These are phyloP conservation scores for Moniliophthora roreri DNA, from an alignment of 1,284 basidiomycete genomes.

Conservation along the genomic window DNA sequence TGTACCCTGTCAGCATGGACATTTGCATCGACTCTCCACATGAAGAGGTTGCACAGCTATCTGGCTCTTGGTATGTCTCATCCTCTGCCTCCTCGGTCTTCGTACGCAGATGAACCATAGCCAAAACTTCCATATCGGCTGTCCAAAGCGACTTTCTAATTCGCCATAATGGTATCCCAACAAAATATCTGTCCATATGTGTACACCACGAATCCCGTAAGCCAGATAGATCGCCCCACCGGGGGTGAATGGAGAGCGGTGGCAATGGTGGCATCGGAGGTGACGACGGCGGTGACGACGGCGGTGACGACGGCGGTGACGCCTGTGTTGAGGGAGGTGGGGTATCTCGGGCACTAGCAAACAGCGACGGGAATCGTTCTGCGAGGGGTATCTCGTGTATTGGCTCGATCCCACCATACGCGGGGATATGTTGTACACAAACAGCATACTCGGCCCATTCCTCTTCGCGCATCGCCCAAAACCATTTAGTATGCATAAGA, in stretches of 20 bases:
- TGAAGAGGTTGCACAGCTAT: constrained; percentile 27
- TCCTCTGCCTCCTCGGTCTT: constrained; percentile 17
- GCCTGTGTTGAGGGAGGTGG: not conserved
- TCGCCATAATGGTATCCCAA: constrained; percentile 58
- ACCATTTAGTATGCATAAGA: constrained; percentile 53
- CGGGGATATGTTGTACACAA: constrained; percentile 26
- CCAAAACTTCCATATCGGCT: constrained; percentile 47
- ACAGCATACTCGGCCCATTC: constrained; percentile 44
- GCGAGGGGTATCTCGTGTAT: constrained; percentile 15
- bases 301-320: constrained; percentile 24
- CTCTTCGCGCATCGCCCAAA: constrained; percentile 55
- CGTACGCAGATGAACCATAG: constrained; percentile 3
- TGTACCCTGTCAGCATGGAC: constrained; percentile 31
- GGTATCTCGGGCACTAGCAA: constrained; percentile 7
- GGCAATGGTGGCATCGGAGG: constrained; percentile 19
- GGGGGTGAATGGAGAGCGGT: constrained; percentile 53
- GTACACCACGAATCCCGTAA: constrained; percentile 56
- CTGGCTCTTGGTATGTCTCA: constrained; percentile 26
- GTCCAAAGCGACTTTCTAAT: constrained; percentile 63
- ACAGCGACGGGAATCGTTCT: constrained; percentile 7
- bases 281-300: constrained; percentile 23
- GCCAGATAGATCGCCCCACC: constrained; percentile 59
- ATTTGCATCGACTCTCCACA: constrained; percentile 24
- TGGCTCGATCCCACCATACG: constrained; percentile 32
- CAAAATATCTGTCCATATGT: constrained; percentile 58